phyloP scores from a whole-genome alignment of 495 filamentous ascomycete species.

The Astrocystis sublimbata region DNA sequence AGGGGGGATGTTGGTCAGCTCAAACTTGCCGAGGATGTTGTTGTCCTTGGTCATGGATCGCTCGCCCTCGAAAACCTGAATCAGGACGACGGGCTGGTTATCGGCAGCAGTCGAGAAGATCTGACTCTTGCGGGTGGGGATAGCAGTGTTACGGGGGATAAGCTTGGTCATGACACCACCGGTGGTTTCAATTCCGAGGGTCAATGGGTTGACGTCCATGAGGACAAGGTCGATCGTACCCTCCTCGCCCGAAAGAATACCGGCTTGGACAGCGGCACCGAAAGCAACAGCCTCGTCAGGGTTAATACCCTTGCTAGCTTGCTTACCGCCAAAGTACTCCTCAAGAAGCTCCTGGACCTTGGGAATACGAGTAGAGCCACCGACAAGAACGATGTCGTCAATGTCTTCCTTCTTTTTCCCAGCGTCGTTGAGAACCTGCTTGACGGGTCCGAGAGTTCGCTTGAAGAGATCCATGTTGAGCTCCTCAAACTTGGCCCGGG shows the following conservation, averaged over 20 bases:
- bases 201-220: constrained; percentile 98
- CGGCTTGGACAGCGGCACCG: constrained; percentile 95
- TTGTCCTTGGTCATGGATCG: constrained; percentile 95
- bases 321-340: constrained; percentile 94
- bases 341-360: constrained; percentile 94
- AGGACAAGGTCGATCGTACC: constrained; percentile 78
- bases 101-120: constrained; percentile 98
- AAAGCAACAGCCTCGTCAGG: constrained; percentile 98
- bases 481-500: constrained; percentile 99
- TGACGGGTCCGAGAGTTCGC: constrained; percentile 97
- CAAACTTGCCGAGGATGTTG: constrained; percentile 96
- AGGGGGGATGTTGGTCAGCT: constrained; percentile 91
- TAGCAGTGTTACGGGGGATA: constrained; percentile 91
- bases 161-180: constrained; percentile 98
- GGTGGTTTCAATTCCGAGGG: constrained; percentile 97
- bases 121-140: constrained; percentile 95
- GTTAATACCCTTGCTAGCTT: constrained; percentile 97
- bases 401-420: constrained; percentile 87
- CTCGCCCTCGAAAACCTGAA: constrained; percentile 97
- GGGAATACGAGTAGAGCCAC: constrained; percentile 94
- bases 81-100: constrained; percentile 95
- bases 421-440: constrained; percentile 92
- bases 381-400: constrained; percentile 87
- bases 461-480: constrained; percentile 98
- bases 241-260: constrained; percentile 86